Evolutionary conservation across 2,329 filamentous ascomycete species (phyloP), one percentile per base, ranked within the genome.

Genomic region (Basipetospora chlamydospora): DNA sequence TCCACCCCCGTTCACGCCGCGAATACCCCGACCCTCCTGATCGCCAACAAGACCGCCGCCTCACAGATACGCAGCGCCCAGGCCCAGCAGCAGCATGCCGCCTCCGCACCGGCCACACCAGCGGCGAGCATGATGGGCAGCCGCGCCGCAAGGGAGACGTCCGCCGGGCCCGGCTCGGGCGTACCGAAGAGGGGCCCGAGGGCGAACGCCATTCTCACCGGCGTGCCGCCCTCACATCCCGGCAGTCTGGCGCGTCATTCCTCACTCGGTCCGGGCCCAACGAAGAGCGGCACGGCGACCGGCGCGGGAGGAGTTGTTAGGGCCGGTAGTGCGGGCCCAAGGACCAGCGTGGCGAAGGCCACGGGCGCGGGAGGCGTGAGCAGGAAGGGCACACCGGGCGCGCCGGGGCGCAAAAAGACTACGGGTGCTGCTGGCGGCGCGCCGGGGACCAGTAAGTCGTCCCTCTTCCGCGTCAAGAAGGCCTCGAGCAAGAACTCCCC

Each of bases 231-330:
- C 2, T 53, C 57, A 6, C 61, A 67, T 3, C 73, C 72, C 2
- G 77, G 72, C 47, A 65, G 64, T 1, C 58, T 79, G 9, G 73
- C 73, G 6, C 63, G 74, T 11, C 74, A 78, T 49, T 66, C 73
- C 2, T 78, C 74, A 2, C 59, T 76, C 3, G 73, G 73, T 0
- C 74, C 74, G 0, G 71, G 73, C 20, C 77, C 73, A 3, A 70
- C 73, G 8, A 77, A 77, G 49, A 61, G 41, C 33, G 51, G 31
- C 43, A 45, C 42, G 44, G 42, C 37, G 38, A 46, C 47, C 26
- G 51, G 47, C 6, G 41, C 57, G 12, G 59, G 59, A 22, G 49
- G 52, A 31, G 50, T 58, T 12, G 54, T 54, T 13, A 57, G 65
- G 42, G 66, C 74, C 22, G 73, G 73, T 8, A 79, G 74, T 47